phyloP scores from a whole-genome alignment of 805 yeast species.

The Kodamaea hsintzibuensis region DNA sequence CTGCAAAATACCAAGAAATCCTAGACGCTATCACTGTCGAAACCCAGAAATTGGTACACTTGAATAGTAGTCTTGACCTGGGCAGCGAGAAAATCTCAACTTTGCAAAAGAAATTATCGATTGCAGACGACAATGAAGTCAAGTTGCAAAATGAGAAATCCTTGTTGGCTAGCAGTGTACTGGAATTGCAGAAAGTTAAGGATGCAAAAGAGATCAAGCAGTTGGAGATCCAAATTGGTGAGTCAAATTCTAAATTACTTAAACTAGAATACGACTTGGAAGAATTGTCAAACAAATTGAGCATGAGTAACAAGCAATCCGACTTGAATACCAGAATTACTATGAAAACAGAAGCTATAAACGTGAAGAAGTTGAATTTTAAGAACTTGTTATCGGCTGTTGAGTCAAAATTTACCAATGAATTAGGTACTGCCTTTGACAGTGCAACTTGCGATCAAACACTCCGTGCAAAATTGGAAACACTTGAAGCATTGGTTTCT shows the following conservation, averaged over 20 bases:
- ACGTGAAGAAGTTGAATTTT: slow-evolving; percentile 28
- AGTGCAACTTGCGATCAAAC: slow-evolving; percentile 14
- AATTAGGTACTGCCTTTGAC: slow-evolving; percentile 17
- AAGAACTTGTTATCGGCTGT: slow-evolving; percentile 27
- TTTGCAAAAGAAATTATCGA: slow-evolving; percentile 39
- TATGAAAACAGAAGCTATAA: slow-evolving; percentile 42
- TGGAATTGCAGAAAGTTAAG: slow-evolving; percentile 28
- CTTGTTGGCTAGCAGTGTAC: slow-evolving; percentile 39
- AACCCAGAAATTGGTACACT: slow-evolving; percentile 43
- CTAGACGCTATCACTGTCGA: slow-evolving; percentile 37
- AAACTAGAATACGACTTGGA: slow-evolving; percentile 46
- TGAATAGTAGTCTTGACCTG: slow-evolving; percentile 39
- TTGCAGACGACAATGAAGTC: slow-evolving; percentile 43
- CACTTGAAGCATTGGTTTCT: not conserved
- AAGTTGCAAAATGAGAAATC: slow-evolving; percentile 48
- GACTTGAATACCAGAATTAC: slow-evolving; percentile 58
- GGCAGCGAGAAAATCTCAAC: slow-evolving; percentile 35
- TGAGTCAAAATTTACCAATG: slow-evolving; percentile 18
- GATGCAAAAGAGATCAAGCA: slow-evolving; percentile 23
- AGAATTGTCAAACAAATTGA: slow-evolving; percentile 48
- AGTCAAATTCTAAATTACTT: slow-evolving; percentile 36
- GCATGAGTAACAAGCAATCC: slow-evolving; percentile 55
- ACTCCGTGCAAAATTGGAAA: slow-evolving; percentile 2
- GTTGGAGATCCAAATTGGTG: slow-evolving; percentile 35
- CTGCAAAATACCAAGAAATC: slow-evolving; percentile 17